Percentiles rank a stretch among this genome's conserved stretches.
Conservation (phyloP, 345 rosid genomes). For the Linum usitatissimum region DNA sequence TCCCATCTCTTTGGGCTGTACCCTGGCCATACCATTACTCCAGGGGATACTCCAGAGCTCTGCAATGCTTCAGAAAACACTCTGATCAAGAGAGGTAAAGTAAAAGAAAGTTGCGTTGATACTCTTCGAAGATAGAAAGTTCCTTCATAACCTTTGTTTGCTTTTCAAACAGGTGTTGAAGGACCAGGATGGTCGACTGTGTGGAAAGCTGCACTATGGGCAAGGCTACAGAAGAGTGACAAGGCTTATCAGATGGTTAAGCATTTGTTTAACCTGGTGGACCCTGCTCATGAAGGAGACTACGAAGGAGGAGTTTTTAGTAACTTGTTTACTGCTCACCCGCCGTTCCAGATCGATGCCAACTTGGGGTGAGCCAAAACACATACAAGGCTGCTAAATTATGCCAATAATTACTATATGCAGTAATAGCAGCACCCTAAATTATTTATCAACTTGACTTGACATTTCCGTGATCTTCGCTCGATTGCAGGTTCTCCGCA, state of each 20-base stretch:
- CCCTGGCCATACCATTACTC: neutral
- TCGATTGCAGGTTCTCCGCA: slow-evolving; percentile 45
- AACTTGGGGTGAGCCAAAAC: slow-evolving; percentile 27
- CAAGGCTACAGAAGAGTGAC: slow-evolving; percentile 61
- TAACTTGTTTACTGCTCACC: slow-evolving; percentile 88
- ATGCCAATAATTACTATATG: too few species aligned
- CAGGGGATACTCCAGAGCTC: neutral
- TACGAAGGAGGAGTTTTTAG: slow-evolving; percentile 76
- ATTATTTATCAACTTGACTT: too few species aligned
- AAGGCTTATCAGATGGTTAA: slow-evolving; percentile 66
- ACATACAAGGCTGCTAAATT: too few species aligned
- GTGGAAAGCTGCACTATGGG: slow-evolving; percentile 90
- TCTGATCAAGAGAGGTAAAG: neutral
- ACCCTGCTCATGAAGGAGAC: slow-evolving; percentile 46
- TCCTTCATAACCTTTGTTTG: too few species aligned
- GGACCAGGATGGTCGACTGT: slow-evolving; percentile 96
- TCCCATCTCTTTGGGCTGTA: slow-evolving; percentile 4
- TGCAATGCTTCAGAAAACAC: neutral
- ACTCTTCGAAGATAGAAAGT: too few species aligned
- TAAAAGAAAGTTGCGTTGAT: too few species aligned
- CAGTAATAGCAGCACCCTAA: too few species aligned
- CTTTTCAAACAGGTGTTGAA: slow-evolving; percentile 49
- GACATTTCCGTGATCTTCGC: too few species aligned
- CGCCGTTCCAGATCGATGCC: slow-evolving; percentile 95
- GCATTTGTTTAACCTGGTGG: slow-evolving; percentile 59